Percentiles rank a stretch among this genome's conserved stretches.
These are phyloP conservation scores for Takashimella tepidaria DNA, from an alignment of 1,284 basidiomycete genomes.

Conservation along the genomic window DNA sequence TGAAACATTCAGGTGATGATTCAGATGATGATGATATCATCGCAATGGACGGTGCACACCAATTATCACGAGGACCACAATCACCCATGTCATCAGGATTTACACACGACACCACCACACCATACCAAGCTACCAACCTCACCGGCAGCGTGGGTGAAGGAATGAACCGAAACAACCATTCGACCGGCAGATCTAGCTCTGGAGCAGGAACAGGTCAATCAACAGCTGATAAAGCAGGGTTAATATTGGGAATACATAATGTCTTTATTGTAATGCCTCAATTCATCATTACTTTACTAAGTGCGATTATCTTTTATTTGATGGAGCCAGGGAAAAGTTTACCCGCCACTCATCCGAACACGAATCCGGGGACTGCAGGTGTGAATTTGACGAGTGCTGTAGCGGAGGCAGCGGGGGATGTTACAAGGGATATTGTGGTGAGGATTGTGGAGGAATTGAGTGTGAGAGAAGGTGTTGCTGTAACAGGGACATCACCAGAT, in stretches of 20 bases:
- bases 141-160: neutral
- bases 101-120: neutral
- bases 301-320: slow-evolving; percentile 50
- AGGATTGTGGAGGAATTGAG: neutral
- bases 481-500: neutral
- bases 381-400: neutral
- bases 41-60: neutral
- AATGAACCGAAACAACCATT: too few species aligned
- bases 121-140: neutral
- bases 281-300: slow-evolving; percentile 52
- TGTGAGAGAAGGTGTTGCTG: neutral
- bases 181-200: neutral
- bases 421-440: neutral
- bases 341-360: slow-evolving; percentile 26
- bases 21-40: neutral
- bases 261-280: slow-evolving; percentile 71
- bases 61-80: neutral
- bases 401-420: neutral
- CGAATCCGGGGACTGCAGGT: neutral
- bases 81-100: neutral
- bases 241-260: slow-evolving; percentile 87
- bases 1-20: slow-evolving; percentile 34
- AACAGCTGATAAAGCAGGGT: slow-evolving; percentile 76
- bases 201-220: neutral
- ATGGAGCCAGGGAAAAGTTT: slow-evolving; percentile 45